Base-by-base conservation (phyloP, 2,329 filamentous ascomycete species). In the Nothopassalora personata region DNA sequence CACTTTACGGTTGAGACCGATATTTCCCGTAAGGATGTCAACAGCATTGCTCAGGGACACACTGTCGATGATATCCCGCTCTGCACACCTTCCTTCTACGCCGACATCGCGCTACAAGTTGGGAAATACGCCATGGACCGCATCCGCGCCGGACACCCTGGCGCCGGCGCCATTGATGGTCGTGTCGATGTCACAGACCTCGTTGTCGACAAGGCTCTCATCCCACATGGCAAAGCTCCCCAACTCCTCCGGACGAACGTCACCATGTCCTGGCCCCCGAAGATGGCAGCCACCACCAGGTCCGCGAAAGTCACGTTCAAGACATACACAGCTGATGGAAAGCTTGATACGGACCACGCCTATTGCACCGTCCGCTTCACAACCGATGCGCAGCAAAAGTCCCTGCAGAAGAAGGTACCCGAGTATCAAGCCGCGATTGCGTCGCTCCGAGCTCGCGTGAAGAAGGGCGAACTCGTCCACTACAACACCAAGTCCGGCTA, bases 21-120 rank as follows among this genome's bases (percentile, higher is more conserved):
- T 56, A 54, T 81, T 5, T 69, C 69, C 66, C 71, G 76, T 10
- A 56, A 70, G 0, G 74, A 76, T 34, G 71, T 80, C 39, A 59
- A 68, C 4, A 69, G 66, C 1, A 73, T 76, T 3, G 74, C 72
- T 1, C 60, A 73, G 11, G 79, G 79, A 0, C 79, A 82, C 71
- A 77, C 79, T 48, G 70, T 71, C 0, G 72, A 69, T 52, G 76
- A 72, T 45, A 74, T 80, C 1, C 76, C 72, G 5, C 58, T 67
- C 4, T 65, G 63, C 34, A 76, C 78, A 11, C 76, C 76, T 54
- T 68, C 65, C 18, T 48, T 74, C 1, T 73, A 73, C 36, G 69
- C 71, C 0, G 73, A 74, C 45, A 72, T 74, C 30, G 71, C 71
- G 2, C 56, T 72, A 1, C 68, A 66, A 0, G 59, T 73, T 2